phyloP scores from a whole-genome alignment of 1,139 yeast genomes.

The Geotrichum fermentans region DNA sequence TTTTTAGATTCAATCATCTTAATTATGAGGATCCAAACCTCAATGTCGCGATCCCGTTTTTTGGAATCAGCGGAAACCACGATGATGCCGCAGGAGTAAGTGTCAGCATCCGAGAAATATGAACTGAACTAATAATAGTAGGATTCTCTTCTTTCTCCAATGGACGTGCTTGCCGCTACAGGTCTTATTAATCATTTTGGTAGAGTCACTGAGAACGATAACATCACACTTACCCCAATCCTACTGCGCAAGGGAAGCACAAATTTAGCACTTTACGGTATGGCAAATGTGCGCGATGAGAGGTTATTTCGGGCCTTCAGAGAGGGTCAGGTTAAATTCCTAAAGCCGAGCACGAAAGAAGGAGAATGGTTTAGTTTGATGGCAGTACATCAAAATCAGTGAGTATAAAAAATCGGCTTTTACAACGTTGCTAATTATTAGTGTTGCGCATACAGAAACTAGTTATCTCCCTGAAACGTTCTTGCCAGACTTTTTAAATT shows the following conservation, averaged over 20 bases:
- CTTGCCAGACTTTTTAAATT: constrained; percentile 73
- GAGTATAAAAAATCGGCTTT: constrained; percentile 8
- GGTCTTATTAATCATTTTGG: constrained; percentile 92
- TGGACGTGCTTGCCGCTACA: constrained; percentile 75
- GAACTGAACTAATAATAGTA: neutral
- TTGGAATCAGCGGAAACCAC: constrained; percentile 93
- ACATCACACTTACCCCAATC: constrained; percentile 70
- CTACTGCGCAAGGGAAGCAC: constrained; percentile 78
- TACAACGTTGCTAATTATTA: constrained; percentile 27
- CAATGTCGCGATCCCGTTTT: constrained; percentile 86
- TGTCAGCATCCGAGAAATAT: constrained; percentile 5
- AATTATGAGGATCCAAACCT: constrained; percentile 88
- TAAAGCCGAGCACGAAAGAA: constrained; percentile 53
- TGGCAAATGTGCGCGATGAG: constrained; percentile 87
- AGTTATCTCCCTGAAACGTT: constrained; percentile 80
- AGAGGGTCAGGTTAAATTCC: constrained; percentile 73
- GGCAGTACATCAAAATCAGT: constrained; percentile 85
- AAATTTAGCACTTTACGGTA: constrained; percentile 78
- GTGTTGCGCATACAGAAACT: constrained; percentile 72
- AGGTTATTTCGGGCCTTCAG: constrained; percentile 76
- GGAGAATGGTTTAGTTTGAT: constrained; percentile 78
- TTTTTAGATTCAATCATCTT: constrained; percentile 49
- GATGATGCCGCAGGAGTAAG: constrained; percentile 87
- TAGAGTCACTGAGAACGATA: constrained; percentile 68
- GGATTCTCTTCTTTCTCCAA: constrained; percentile 64